Conservation (phyloP, 2,329 filamentous ascomycete species). For the Aspergillus transmontanensis region DNA sequence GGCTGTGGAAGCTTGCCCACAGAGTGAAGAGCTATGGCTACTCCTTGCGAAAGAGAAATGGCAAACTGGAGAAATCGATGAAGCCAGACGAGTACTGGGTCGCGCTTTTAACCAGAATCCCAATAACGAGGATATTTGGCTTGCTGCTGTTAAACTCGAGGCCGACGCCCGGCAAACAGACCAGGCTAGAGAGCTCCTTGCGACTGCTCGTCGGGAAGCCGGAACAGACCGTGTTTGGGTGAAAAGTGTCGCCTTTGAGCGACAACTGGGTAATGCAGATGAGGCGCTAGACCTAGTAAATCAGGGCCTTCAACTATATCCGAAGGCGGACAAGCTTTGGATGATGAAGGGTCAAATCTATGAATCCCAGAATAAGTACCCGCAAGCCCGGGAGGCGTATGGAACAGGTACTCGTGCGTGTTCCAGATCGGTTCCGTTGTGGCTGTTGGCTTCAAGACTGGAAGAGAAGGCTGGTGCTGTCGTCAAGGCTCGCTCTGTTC, state of each 20-base stretch:
- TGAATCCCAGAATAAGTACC: constrained; percentile 74
- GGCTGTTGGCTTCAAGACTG: constrained; percentile 83
- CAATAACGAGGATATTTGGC: constrained; percentile 97
- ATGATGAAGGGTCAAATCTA: constrained; percentile 99
- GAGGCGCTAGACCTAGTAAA: constrained; percentile 84
- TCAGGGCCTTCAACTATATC: constrained; percentile 83
- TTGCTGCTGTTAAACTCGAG: constrained; percentile 93
- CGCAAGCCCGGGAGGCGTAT: constrained; percentile 88
- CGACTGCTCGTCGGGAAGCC: constrained; percentile 81
- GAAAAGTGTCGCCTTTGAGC: constrained; percentile 91
- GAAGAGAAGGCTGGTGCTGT: constrained; percentile 82
- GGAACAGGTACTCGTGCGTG: constrained; percentile 84
- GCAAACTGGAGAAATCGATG: constrained; percentile 84
- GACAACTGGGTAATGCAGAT: constrained; percentile 77
- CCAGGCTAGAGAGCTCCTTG: constrained; percentile 78
- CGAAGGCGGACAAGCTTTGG: constrained; percentile 84
- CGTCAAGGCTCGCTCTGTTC: constrained; percentile 90
- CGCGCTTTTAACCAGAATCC: constrained; percentile 93
- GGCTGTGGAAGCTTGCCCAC: constrained; percentile 89
- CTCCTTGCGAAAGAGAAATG: constrained; percentile 94
- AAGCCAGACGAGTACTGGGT: constrained; percentile 80
- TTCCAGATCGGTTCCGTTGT: constrained; percentile 79
- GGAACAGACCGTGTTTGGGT: constrained; percentile 97
- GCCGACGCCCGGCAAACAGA: constrained; percentile 83
- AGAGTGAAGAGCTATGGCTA: constrained; percentile 91